These are phyloP conservation scores for Chrysoporthe austroafricana DNA, from an alignment of 2,329 filamentous ascomycete genomes.

Conservation along the genomic window DNA sequence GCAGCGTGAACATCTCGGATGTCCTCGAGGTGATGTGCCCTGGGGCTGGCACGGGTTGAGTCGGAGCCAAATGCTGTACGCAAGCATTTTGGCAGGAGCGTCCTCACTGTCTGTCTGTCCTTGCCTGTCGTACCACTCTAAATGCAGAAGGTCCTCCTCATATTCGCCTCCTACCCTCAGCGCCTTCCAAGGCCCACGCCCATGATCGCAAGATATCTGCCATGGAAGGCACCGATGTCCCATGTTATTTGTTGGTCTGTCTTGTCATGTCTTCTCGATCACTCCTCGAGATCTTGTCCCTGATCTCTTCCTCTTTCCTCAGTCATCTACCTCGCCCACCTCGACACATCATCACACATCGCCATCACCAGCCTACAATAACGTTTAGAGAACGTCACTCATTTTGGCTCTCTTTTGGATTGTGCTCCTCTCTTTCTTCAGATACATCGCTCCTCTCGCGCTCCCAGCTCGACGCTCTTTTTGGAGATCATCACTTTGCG, in stretches of 20 bases:
- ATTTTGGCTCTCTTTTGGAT: conserved; percentile 29
- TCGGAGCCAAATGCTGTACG: not conserved
- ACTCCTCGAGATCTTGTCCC: not conserved
- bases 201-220: not conserved
- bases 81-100: not conserved
- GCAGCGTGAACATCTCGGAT: no score
- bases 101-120: not conserved
- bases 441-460: not conserved
- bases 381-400: conserved; percentile 32
- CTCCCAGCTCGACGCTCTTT: conserved; percentile 25
- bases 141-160: not conserved
- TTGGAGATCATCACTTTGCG: conserved; percentile 30
- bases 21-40: no score
- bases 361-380: conserved; percentile 27
- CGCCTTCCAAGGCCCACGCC: not conserved
- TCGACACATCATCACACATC: conserved; percentile 23
- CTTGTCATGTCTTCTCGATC: not conserved
- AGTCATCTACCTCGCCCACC: conserved; percentile 13
- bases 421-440: conserved; percentile 23
- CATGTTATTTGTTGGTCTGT: not conserved
- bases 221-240: not conserved
- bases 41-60: not conserved
- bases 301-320: conserved; percentile 17
- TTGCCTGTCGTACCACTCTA: not conserved
- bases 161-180: not conserved